Percentiles rank a stretch among this genome's conserved stretches.
Conservation (phyloP, 139 green algal genomes). For the Chlorella ohadii region DNA sequence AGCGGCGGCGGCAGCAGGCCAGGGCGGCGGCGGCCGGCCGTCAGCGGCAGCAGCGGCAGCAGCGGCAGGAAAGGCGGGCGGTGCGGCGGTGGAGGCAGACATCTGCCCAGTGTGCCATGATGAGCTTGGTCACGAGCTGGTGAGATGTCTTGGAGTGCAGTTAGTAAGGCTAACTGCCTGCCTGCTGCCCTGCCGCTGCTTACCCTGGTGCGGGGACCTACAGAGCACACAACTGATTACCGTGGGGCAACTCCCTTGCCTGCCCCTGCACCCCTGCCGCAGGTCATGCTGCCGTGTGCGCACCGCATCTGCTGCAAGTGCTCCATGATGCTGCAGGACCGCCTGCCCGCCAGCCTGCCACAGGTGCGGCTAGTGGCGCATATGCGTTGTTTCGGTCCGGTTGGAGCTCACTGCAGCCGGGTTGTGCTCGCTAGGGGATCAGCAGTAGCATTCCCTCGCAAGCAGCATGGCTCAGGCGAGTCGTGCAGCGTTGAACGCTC, state of each 20-base stretch:
- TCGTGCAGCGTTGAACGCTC: too few species aligned
- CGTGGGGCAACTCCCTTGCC: too few species aligned
- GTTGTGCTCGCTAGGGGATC: too few species aligned
- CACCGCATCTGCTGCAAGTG: conserved; percentile 78
- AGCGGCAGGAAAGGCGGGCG: not conserved
- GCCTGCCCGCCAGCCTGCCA: not conserved
- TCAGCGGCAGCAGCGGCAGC: not conserved
- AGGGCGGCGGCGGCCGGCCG: not conserved
- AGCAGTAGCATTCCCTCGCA: too few species aligned
- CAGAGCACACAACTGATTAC: too few species aligned
- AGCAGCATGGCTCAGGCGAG: too few species aligned
- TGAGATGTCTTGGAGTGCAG: conserved; percentile 64
- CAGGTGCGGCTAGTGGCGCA: not conserved
- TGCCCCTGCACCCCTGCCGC: too few species aligned
- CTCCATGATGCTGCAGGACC: conserved; percentile 60
- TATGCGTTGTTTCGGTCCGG: too few species aligned
- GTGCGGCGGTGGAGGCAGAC: conserved; percentile 32
- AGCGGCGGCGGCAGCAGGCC: not conserved
- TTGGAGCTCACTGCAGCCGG: too few species aligned
- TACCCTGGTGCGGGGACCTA: too few species aligned
- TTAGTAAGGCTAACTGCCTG: not conserved
- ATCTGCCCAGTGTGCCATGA: conserved; percentile 83
- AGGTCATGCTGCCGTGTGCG: conserved; percentile 76
- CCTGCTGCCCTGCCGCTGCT: not conserved
- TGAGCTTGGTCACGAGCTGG: conserved; percentile 47